Evolutionary conservation across 1,284 basidiomycete species (phyloP).

Genomic region (Tilletia caries): DNA sequence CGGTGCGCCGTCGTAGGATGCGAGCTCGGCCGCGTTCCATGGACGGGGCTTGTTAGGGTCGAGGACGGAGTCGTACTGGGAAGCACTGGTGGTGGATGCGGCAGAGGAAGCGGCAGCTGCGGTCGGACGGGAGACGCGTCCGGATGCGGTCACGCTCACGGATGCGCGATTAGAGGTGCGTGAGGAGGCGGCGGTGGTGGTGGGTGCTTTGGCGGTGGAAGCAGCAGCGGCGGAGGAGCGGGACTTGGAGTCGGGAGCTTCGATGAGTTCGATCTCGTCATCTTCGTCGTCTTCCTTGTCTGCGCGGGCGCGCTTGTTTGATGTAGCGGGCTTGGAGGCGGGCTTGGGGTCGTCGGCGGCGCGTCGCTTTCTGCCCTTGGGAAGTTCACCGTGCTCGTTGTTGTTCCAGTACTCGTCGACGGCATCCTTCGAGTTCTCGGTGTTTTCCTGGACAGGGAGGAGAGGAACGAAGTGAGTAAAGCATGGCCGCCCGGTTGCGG

Average conservation of each 20-base stretch:
- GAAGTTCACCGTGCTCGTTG: not conserved
- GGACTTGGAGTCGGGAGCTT: slow-evolving; percentile 6
- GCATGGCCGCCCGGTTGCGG: not conserved
- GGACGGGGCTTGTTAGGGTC: slow-evolving; percentile 8
- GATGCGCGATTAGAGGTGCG: slow-evolving; percentile 5
- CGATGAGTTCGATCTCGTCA: slow-evolving; percentile 22
- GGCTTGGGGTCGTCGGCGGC: not conserved
- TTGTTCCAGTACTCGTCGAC: slow-evolving; percentile 32
- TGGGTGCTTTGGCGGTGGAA: slow-evolving; percentile 4
- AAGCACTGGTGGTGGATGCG: not conserved
- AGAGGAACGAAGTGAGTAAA: not conserved
- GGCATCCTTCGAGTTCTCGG: slow-evolving; percentile 15
- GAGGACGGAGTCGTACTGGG: not conserved
- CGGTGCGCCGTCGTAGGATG: slow-evolving; percentile 7
- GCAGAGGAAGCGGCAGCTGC: not conserved
- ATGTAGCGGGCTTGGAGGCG: not conserved
- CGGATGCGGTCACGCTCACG: slow-evolving; percentile 10
- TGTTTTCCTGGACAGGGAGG: slow-evolving; percentile 9
- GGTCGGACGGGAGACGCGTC: not conserved
- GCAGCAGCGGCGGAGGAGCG: slow-evolving; percentile 16
- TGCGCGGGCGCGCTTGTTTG: slow-evolving; percentile 1
- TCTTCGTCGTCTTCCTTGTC: slow-evolving; percentile 5
- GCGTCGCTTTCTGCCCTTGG: not conserved
- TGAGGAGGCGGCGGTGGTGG: slow-evolving; percentile 19
- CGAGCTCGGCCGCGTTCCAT: slow-evolving; percentile 12